A percentile compares a stretch with the other conserved stretches of the same genome.
phyloP scores from a whole-genome alignment of 1,284 basidiomycete species.

The Lignosus rhinocerotis region DNA sequence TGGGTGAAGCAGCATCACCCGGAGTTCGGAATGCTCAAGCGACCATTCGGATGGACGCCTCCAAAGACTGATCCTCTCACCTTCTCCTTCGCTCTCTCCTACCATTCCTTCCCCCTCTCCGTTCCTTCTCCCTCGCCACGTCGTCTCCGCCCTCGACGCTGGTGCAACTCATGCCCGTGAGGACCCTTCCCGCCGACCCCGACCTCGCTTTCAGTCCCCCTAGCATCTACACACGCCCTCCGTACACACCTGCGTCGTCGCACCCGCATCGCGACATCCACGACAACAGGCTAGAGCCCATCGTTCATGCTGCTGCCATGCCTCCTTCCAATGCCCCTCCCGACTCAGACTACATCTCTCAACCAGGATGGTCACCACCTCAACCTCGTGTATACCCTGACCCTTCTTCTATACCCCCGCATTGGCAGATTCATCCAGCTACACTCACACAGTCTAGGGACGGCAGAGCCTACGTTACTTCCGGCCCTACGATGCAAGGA shows the following conservation, averaged over 20 bases:
- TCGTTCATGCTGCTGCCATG: constrained; percentile 12
- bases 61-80: constrained; percentile 12
- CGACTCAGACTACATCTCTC: constrained; percentile 16
- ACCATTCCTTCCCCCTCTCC: constrained; percentile 13
- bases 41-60: neutral
- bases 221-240: constrained; percentile 15
- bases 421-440: constrained; percentile 19
- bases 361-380: constrained; percentile 12
- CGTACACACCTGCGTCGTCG: constrained; percentile 4
- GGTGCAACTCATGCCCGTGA: constrained; percentile 14
- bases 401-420: constrained; percentile 23
- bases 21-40: constrained; percentile 12
- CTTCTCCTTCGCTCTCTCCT: constrained; percentile 7
- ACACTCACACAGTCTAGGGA: constrained; percentile 11
- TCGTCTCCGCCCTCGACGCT: neutral
- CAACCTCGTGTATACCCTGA: constrained; percentile 22
- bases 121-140: constrained; percentile 12
- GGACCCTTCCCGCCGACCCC: constrained; percentile 13
- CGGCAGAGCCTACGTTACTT: constrained; percentile 7
- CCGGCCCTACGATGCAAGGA: constrained; percentile 3
- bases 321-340: constrained; percentile 17
- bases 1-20: constrained; percentile 4
- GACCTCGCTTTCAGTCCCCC: constrained; percentile 18
- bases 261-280: constrained; percentile 8
- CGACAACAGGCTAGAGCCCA: constrained; percentile 15